Evolutionary conservation across 805 yeast species (phyloP).

Genomic region (Kodamaea kaohsiungensis): DNA sequence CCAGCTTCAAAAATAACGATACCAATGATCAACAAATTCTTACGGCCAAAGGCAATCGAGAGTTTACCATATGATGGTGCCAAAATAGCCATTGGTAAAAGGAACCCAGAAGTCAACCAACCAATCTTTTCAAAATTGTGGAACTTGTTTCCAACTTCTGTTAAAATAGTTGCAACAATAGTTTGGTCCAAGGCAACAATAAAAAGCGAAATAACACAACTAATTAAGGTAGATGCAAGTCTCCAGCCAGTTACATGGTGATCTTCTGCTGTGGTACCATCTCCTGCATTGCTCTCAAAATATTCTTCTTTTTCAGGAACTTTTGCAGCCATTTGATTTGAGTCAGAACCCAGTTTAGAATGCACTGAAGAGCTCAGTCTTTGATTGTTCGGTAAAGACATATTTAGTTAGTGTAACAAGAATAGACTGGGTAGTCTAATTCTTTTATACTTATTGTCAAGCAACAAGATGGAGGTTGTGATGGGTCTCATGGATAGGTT

Average conservation of each 20-base stretch:
- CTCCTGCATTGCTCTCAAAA: slow-evolving; percentile 44
- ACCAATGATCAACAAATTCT: slow-evolving; percentile 25
- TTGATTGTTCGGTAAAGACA: not conserved
- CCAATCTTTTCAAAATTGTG: slow-evolving; percentile 34
- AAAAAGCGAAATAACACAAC: slow-evolving; percentile 33
- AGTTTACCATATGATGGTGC: slow-evolving; percentile 38
- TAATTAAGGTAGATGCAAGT: slow-evolving; percentile 25
- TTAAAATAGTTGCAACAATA: slow-evolving; percentile 36
- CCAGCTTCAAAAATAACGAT: slow-evolving; percentile 32
- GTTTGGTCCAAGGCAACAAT: slow-evolving; percentile 42
- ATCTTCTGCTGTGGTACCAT: slow-evolving; percentile 41
- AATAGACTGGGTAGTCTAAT: not conserved
- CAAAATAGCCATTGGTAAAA: slow-evolving; percentile 35
- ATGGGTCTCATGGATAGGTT: too few relatives aligned
- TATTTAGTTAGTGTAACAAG: not conserved
- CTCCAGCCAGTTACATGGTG: slow-evolving; percentile 33
- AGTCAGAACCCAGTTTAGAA: not conserved
- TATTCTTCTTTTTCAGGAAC: slow-evolving; percentile 17
- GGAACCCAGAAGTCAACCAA: slow-evolving; percentile 40
- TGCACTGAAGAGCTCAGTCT: not conserved
- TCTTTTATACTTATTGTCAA: not conserved
- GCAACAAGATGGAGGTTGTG: too few relatives aligned
- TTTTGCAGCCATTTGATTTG: not conserved
- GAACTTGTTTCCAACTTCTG: slow-evolving; percentile 39
- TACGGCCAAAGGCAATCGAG: slow-evolving; percentile 40